Conservation (phyloP, 2,329 filamentous ascomycete genomes). For the Xylariaceae sp. region DNA sequence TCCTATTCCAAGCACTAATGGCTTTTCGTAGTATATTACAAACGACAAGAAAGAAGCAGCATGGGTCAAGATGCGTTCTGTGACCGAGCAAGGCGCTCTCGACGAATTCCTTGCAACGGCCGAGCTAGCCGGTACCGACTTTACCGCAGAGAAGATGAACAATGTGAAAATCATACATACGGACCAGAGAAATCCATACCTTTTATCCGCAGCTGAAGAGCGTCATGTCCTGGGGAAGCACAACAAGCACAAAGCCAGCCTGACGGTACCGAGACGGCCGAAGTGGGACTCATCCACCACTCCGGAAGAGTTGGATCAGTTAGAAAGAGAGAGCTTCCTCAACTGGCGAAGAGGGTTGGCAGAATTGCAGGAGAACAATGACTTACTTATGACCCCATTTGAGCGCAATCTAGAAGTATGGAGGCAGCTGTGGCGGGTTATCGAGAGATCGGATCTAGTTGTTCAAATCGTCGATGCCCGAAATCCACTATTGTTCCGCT, state of each 20-base stretch:
- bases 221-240: constrained; percentile 78
- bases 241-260: constrained; percentile 71
- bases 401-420: constrained; percentile 97
- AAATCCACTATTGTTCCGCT: constrained; percentile 91
- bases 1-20: constrained; percentile 5
- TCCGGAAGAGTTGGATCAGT: constrained; percentile 74
- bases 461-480: constrained; percentile 98
- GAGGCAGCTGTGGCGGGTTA: constrained; percentile 97
- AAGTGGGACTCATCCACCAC: constrained; percentile 88
- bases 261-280: constrained; percentile 89
- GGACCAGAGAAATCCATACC: constrained; percentile 93
- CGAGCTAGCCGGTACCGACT: constrained; percentile 96
- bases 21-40: constrained; percentile 70
- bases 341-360: constrained; percentile 89
- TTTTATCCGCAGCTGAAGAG: constrained; percentile 86
- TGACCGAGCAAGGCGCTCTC: constrained; percentile 93
- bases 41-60: constrained; percentile 88
- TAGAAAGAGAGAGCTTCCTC: constrained; percentile 79
- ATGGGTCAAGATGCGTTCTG: constrained; percentile 99
- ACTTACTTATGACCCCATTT: constrained; percentile 95
- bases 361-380: constrained; percentile 90
- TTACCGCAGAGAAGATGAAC: constrained; percentile 98
- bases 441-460: constrained; percentile 91
- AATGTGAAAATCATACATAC: constrained; percentile 98
- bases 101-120: constrained; percentile 97